These are phyloP conservation scores for Prunus salicina DNA, from an alignment of 306 rosid genomes.

Conservation along the genomic window DNA sequence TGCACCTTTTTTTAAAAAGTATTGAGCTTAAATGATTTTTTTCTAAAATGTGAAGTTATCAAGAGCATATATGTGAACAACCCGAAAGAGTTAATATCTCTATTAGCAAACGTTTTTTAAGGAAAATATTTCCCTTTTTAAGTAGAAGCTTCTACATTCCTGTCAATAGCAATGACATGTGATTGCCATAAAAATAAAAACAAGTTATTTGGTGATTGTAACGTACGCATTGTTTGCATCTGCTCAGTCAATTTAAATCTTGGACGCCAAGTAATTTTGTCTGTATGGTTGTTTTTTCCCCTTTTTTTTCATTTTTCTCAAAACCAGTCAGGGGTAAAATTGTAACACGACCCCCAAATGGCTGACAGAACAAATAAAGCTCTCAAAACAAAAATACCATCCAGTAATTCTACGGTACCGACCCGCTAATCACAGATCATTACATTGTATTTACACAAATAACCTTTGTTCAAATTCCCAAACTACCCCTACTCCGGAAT, in stretches of 20 bases:
- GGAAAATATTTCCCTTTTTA: too few relatives aligned
- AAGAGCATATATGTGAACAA: too few relatives aligned
- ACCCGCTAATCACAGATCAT: slow-evolving; percentile 12
- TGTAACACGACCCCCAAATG: slow-evolving; percentile 17
- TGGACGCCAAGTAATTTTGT: neutral
- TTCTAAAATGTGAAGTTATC: too few relatives aligned
- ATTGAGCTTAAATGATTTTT: too few relatives aligned
- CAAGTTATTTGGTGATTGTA: neutral
- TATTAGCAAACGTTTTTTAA: too few relatives aligned
- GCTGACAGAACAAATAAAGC: slow-evolving; percentile 2
- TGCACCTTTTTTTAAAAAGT: too few relatives aligned
- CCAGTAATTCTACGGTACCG: neutral
- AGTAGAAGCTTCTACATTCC: too few relatives aligned
- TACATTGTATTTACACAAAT: slow-evolving; percentile 20
- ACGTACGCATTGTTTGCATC: neutral
- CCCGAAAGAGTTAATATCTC: too few relatives aligned
- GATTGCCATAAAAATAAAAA: neutral
- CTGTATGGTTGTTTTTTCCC: neutral
- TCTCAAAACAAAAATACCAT: neutral
- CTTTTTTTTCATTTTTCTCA: neutral
- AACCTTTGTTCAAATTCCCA: slow-evolving; percentile 14
- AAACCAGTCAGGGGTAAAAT: slow-evolving; percentile 18
- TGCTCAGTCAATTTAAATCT: neutral
- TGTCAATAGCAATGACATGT: neutral
- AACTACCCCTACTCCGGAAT: slow-evolving; percentile 71